Percentiles rank a stretch among this genome's conserved stretches.
Conservation (phyloP, 148 eudicot species). For the Simmondsia chinensis region DNA sequence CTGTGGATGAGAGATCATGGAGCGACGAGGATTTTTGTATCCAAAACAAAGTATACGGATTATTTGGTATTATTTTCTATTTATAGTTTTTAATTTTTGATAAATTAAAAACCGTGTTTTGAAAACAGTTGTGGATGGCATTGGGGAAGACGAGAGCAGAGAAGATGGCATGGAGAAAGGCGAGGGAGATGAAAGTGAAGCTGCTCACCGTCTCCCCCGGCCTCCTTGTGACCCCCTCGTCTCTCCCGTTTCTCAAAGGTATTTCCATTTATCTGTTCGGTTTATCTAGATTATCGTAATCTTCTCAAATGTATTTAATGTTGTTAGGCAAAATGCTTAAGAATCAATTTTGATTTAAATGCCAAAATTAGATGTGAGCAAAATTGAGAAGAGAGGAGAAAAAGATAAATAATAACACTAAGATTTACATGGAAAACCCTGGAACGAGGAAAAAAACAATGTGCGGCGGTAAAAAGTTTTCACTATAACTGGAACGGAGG, state of each 20-base stretch:
- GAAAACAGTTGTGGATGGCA: conserved; percentile 21
- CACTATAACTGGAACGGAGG: too few species aligned
- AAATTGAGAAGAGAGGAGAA: too few species aligned
- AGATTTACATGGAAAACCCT: too few species aligned
- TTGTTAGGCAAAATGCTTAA: too few species aligned
- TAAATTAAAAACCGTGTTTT: not conserved
- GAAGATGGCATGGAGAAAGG: conserved; percentile 19
- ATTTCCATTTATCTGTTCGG: not conserved
- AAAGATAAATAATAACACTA: too few species aligned
- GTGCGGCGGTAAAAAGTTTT: too few species aligned
- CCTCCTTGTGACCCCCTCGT: conserved; percentile 19
- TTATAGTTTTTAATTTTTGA: too few species aligned
- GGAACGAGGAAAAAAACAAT: too few species aligned
- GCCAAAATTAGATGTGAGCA: too few species aligned
- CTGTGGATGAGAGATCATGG: conserved; percentile 20
- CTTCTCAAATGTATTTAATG: too few species aligned
- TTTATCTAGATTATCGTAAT: not conserved
- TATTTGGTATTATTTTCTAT: too few species aligned
- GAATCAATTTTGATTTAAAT: too few species aligned
- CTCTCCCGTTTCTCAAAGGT: conserved; percentile 27
- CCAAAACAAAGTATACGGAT: conserved; percentile 24
- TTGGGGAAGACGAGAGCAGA: conserved; percentile 28
- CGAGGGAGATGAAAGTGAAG: conserved; percentile 16
- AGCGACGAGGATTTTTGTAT: conserved; percentile 22
- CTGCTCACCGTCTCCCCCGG: conserved; percentile 23